A percentile compares a stretch with the other conserved stretches of the same genome.
Evolutionary conservation across 176 grass and related monocot genomes (phyloP).

Genomic region (Musa itinerans): DNA sequence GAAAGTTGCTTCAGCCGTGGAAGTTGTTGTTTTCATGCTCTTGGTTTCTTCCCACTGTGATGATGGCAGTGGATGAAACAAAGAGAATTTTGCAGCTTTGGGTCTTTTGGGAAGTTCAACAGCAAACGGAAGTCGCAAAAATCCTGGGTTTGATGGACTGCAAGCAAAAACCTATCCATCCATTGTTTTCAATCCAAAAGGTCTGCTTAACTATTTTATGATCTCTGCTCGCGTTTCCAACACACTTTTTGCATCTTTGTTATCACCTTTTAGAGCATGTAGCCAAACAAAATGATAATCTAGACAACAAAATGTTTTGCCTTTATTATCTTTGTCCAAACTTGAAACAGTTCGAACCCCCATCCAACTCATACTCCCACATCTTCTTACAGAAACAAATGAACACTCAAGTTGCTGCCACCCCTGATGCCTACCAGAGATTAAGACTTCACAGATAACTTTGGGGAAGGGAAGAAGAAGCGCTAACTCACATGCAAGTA

Average conservation of each 20-base stretch:
- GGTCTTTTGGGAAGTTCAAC: not conserved
- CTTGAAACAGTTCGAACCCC: too few species aligned
- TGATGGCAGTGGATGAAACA: conserved; percentile 10
- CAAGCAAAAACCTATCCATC: not conserved
- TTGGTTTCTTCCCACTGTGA: not conserved
- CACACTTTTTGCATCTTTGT: not conserved
- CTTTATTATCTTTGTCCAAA: too few species aligned
- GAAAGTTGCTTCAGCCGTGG: not conserved
- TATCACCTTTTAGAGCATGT: not conserved
- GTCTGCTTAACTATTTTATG: not conserved
- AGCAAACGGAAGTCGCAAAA: too few species aligned
- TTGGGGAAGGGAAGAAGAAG: too few species aligned
- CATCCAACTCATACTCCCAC: too few species aligned
- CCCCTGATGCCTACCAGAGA: too few species aligned
- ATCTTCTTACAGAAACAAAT: too few species aligned
- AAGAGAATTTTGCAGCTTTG: conserved; percentile 18
- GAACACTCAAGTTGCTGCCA: too few species aligned
- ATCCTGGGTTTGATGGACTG: too few species aligned
- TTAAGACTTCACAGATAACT: too few species aligned
- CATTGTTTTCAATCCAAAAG: not conserved
- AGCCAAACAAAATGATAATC: not conserved
- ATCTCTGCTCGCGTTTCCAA: not conserved
- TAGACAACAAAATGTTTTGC: not conserved
- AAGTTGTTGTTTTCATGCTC: not conserved
- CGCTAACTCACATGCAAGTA: too few species aligned